Conservation (phyloP, 176 grass and related monocot genomes). For the Miscanthus lutarioriparius region DNA sequence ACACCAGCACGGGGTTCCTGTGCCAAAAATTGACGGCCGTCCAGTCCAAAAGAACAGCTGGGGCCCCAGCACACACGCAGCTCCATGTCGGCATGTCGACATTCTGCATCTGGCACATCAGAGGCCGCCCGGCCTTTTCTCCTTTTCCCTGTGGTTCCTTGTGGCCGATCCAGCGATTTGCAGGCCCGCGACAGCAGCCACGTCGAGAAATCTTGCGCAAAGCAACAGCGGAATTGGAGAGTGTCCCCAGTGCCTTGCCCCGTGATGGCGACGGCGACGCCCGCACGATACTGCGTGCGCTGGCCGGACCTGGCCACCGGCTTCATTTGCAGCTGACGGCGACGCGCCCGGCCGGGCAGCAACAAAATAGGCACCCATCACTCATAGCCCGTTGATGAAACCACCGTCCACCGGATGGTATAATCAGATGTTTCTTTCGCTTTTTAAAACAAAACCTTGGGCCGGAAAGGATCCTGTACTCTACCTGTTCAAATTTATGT, state of each 20-base stretch:
- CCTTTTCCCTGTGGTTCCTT: background rate
- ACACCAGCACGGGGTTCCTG: background rate
- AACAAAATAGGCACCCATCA: conserved; percentile 16
- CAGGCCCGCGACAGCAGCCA: conserved; percentile 14
- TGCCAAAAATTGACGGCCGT: conserved; percentile 21
- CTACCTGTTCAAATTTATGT: background rate
- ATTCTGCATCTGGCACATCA: conserved; percentile 13
- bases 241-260: background rate
- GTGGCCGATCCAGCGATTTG: conserved; percentile 2
- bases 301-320: background rate
- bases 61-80: background rate
- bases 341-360: background rate
- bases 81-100: conserved; percentile 40
- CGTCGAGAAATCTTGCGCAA: background rate
- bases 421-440: background rate
- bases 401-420: background rate
- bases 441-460: background rate
- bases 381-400: conserved; percentile 27
- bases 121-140: background rate
- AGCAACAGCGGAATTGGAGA: background rate
- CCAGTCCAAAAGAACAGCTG: background rate
- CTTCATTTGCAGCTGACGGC: background rate
- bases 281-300: conserved; percentile 30
- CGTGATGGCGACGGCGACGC: background rate
- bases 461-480: background rate